Base-by-base conservation (phyloP, 2,329 filamentous ascomycete genomes). In the Aspergillus tamarii region DNA sequence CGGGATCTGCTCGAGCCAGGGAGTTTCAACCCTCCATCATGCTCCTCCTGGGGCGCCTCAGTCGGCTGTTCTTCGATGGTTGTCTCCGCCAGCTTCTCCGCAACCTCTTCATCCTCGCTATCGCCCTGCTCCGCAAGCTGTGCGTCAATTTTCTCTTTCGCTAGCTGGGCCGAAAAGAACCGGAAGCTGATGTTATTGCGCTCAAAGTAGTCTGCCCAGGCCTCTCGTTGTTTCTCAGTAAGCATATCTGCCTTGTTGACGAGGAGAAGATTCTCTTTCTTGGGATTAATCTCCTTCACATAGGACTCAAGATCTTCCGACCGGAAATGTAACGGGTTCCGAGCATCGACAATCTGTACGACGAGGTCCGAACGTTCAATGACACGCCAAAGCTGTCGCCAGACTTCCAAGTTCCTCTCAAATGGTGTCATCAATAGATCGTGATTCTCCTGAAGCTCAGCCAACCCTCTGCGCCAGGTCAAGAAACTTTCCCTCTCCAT, bases 171-270 rank as follows among this genome's bases (percentile, higher is more conserved):
- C 1, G 96, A 99, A 83, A 99, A 99, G 83, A 98, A 99, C 72
- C 91, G 91, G 84, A 95, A 99, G 60, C 91, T 88, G 74, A 99
- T 96, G 32, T 89, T 88, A 30, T 91, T 88, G 70, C 88, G 83
- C 70, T 89, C 89, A 70, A 99, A 92, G 75, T 97, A 93, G 70
- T 91, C 87, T 3, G 94, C 94, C 95, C 95, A 99, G 0, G 85
- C 84, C 68, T 86, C 86, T 68, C 95, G 85, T 81, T 99, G 96
- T 72, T 88, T 88, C 55, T 88, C 78, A 1, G 94, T 96, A 92
- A 99, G 94, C 95, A 99, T 97, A 80, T 99, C 95, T 53, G 95
- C 94, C 84, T 99, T 99, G 84, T 99, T 99, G 74, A 99, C 94
- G 61, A 99, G 84, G 61, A 99, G 78, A 74, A 99, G 75, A 77